Percentiles rank a stretch among this genome's conserved stretches.
These are phyloP conservation scores for Pleodorina starrii DNA, from an alignment of 139 green algal species.

Conservation along the genomic window DNA sequence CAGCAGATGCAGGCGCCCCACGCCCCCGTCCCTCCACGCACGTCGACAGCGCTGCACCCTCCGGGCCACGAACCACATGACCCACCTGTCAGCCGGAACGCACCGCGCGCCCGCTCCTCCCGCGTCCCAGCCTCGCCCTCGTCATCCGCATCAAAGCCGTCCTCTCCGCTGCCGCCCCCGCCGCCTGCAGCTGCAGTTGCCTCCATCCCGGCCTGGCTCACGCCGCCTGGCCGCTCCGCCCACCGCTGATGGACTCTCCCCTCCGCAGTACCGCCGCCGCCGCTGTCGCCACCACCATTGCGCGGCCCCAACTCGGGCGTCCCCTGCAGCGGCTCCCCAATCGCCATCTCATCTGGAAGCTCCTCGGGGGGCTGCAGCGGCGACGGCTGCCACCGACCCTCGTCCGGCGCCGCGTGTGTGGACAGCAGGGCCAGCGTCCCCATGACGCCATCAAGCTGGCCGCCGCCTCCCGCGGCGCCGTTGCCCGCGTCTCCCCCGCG, in stretches of 20 bases:
- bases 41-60: no score
- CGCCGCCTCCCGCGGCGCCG: neutral
- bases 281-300: no score
- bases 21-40: no score
- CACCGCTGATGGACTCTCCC: no score
- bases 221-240: no score
- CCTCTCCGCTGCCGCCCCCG: neutral
- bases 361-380: no score
- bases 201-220: no score
- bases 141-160: conserved; percentile 42
- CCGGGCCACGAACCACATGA: no score
- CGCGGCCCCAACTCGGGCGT: no score
- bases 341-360: neutral
- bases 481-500: neutral
- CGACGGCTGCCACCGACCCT: no score
- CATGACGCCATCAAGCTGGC: neutral
- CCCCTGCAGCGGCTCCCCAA: neutral
- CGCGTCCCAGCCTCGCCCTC: conserved; percentile 14
- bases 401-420: no score
- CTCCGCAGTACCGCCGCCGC: neutral
- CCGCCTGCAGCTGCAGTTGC: neutral
- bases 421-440: neutral
- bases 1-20: no score
- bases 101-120: neutral
- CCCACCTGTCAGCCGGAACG: neutral